phyloP scores from a whole-genome alignment of 108 stramenopile species.

The Conticribra weissflogii region DNA sequence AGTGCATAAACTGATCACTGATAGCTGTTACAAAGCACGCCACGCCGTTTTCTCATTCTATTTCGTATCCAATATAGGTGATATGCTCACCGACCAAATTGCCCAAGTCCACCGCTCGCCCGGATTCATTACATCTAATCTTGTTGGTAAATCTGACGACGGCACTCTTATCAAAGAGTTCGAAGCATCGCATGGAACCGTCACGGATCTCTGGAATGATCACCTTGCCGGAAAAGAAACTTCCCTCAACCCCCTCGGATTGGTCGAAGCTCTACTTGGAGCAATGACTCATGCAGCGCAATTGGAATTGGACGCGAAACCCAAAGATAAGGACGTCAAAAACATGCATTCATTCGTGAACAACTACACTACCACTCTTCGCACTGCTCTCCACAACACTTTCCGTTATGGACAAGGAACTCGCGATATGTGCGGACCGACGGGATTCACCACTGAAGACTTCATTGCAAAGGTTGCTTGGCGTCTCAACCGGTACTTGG shows the following conservation, averaged over 20 bases:
- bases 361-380: constrained; percentile 80
- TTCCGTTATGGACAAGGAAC: constrained; percentile 97
- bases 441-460: constrained; percentile 94
- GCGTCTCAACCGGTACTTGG: constrained; percentile 88
- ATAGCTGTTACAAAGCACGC: no score
- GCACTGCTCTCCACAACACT: constrained; percentile 93
- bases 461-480: constrained; percentile 94
- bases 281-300: constrained; percentile 93
- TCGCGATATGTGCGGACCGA: constrained; percentile 93
- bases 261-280: constrained; percentile 96
- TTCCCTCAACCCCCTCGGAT: constrained; percentile 94
- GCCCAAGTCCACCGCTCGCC: constrained; percentile 98
- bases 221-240: constrained; percentile 97
- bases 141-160: constrained; percentile 91
- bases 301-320: constrained; percentile 72
- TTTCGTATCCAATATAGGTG: constrained; percentile 11
- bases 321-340: constrained; percentile 55
- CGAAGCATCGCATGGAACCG: constrained; percentile 97
- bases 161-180: constrained; percentile 93
- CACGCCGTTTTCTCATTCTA: no score
- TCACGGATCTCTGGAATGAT: constrained; percentile 93
- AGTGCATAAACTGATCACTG: constrained; percentile 64
- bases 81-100: constrained; percentile 95
- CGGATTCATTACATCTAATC: constrained; percentile 96
- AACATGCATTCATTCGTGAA: constrained; percentile 61